Evolutionary conservation across 2,329 filamentous ascomycete species (phyloP).

Genomic region (Xenoacremonium recifei): DNA sequence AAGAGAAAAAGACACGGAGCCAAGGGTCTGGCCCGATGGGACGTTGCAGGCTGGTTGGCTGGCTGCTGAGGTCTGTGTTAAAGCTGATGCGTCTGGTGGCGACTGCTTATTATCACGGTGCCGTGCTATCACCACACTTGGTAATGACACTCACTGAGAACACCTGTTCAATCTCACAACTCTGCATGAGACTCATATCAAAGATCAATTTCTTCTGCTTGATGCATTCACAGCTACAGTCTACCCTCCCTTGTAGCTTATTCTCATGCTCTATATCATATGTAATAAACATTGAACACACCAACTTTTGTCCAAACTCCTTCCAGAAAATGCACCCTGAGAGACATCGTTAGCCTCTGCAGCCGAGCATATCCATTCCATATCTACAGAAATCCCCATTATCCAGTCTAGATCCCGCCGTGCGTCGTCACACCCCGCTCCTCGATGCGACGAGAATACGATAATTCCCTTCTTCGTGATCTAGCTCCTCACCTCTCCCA

Average conservation of each 20-base stretch:
- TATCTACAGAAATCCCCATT: slow-evolving; percentile 9
- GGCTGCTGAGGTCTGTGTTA: too few relatives aligned
- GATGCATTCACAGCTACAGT: too few relatives aligned
- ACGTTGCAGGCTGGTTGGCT: too few relatives aligned
- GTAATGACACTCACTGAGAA: too few relatives aligned
- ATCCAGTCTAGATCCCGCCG: slow-evolving; percentile 7
- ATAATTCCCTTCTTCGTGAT: not conserved
- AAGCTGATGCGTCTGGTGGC: too few relatives aligned
- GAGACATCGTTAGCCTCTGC: slow-evolving; percentile 4
- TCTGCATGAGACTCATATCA: not conserved
- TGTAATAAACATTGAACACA: not conserved
- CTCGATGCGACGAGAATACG: not conserved
- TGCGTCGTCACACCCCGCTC: slow-evolving; percentile 3
- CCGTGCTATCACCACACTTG: too few relatives aligned
- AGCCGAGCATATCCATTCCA: slow-evolving; percentile 11
- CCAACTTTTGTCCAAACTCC: too few relatives aligned
- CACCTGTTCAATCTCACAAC: too few relatives aligned
- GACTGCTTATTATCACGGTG: too few relatives aligned
- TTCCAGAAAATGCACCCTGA: too few relatives aligned
- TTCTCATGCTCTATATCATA: not conserved
- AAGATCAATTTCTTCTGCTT: not conserved
- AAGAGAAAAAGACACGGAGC: too few relatives aligned
- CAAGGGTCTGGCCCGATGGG: too few relatives aligned
- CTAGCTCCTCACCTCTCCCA: slow-evolving; percentile 38
- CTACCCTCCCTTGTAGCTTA: not conserved